These are phyloP conservation scores for Penicillium desertorum DNA, from an alignment of 495 filamentous ascomycete species.

Conservation along the genomic window DNA sequence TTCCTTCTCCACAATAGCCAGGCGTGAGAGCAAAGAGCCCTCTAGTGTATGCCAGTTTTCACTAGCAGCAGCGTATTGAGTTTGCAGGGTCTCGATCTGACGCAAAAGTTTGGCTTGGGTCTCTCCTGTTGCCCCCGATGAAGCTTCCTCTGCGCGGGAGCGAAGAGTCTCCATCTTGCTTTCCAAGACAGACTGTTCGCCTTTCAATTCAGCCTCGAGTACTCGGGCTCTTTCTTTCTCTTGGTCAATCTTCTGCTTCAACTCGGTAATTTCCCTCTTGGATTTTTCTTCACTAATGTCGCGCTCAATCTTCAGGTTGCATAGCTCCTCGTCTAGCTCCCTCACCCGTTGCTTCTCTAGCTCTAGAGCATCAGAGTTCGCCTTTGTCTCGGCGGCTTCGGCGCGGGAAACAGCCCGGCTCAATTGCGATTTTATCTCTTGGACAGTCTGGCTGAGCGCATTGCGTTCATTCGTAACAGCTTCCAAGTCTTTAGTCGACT, in stretches of 20 bases:
- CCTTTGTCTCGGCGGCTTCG: slow-evolving; percentile 65
- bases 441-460: slow-evolving; percentile 62
- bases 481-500: slow-evolving; percentile 70
- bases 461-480: slow-evolving; percentile 62
- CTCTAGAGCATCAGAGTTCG: slow-evolving; percentile 66
- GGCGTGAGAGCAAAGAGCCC: slow-evolving; percentile 69
- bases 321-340: slow-evolving; percentile 72
- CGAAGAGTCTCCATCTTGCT: slow-evolving; percentile 88
- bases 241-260: slow-evolving; percentile 69
- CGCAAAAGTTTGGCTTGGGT: slow-evolving; percentile 86
- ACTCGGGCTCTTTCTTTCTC: slow-evolving; percentile 70
- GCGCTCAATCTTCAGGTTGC: slow-evolving; percentile 72
- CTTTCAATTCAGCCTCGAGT: slow-evolving; percentile 75
- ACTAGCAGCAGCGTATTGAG: slow-evolving; percentile 88
- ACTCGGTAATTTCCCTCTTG: slow-evolving; percentile 64
- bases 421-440: slow-evolving; percentile 68
- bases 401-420: slow-evolving; percentile 65
- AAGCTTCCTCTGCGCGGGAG: slow-evolving; percentile 82
- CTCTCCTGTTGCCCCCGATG: slow-evolving; percentile 76
- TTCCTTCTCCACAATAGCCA: slow-evolving; percentile 80
- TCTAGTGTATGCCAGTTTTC: slow-evolving; percentile 99
- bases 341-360: slow-evolving; percentile 62
- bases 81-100: slow-evolving; percentile 94
- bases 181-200: slow-evolving; percentile 78
- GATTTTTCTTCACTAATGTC: slow-evolving; percentile 67